A percentile compares a stretch with the other conserved stretches of the same genome.
These are phyloP conservation scores for Cladosporium sp. DNA, from an alignment of 2,329 filamentous ascomycete genomes.

Conservation along the genomic window DNA sequence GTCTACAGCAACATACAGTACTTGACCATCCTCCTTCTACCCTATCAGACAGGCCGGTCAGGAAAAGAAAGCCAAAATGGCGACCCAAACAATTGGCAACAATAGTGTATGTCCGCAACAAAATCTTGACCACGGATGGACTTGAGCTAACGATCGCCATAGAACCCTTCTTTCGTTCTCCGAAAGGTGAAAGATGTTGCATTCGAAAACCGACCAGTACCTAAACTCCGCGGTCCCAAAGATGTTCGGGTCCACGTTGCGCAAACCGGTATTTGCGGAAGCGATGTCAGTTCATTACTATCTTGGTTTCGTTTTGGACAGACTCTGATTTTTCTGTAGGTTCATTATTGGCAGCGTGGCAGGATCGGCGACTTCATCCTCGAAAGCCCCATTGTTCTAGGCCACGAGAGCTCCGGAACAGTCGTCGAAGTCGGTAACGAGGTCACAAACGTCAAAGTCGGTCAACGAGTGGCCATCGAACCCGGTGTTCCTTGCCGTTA, in stretches of 20 bases:
- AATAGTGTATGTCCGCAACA: neutral
- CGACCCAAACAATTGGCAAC: neutral
- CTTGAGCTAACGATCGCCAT: neutral
- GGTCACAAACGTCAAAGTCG: conserved; percentile 23
- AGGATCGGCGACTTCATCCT: conserved; percentile 40
- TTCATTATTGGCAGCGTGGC: conserved; percentile 41
- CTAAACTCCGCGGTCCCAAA: conserved; percentile 1
- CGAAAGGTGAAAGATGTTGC: conserved; percentile 3
- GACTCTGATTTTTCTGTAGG: conserved; percentile 35
- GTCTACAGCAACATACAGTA: neutral
- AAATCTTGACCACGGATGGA: neutral
- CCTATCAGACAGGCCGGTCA: neutral
- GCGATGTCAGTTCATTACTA: conserved; percentile 23
- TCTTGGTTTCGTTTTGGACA: neutral
- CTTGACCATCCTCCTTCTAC: neutral
- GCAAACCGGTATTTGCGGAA: conserved; percentile 15
- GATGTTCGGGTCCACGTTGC: conserved; percentile 14
- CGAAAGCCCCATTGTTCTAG: conserved; percentile 25
- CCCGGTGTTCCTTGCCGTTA: conserved; percentile 22
- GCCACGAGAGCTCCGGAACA: conserved; percentile 27
- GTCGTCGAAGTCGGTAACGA: conserved; percentile 22
- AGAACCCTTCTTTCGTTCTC: conserved; percentile 14
- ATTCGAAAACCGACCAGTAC: conserved; percentile 13
- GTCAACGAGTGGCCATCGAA: conserved; percentile 29
- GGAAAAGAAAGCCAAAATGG: neutral